Base-by-base conservation (phyloP, 1,284 basidiomycete genomes). In the Entoloma clypeatum region DNA sequence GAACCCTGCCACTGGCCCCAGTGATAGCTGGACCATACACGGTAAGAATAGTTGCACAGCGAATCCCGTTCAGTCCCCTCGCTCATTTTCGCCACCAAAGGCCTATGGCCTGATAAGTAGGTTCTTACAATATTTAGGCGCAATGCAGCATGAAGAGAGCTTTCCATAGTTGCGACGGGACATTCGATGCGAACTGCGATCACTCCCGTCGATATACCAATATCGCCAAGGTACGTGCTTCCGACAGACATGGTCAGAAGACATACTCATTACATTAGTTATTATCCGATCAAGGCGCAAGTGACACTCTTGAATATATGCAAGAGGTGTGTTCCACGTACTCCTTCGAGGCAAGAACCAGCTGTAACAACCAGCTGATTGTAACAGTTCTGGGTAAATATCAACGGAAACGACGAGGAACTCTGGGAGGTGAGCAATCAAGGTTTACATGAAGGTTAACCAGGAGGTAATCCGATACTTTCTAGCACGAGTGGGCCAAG, bases 21-120 rank as follows among this genome's bases (percentile, higher is more conserved):
- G 53, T 7, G 53, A 82, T 55, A 82, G 77, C 51, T 88, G 86
- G 84, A 85, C 83, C 0, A 83, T 87, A 48, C 84, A 86, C 41
- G 84, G 84, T 79, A 47, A 33, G 71, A 49, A 11, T n/a, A n/a
- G n/a, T n/a, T n/a, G n/a, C n/a, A 7, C 17, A 11, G 2, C 11
- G 5, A 6, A 18, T 23, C 13, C 8, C 44, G 14, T 4, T 21
- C 21, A n/a, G n/a, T n/a, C n/a, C n/a, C n/a, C 26, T 17, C 34
- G 29, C 39, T 33, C 21, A 37, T 41, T n/a, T n/a, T n/a, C n/a
- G n/a, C n/a, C n/a, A n/a, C 28, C 23, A 4, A 36, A 82, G 80
- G 81, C 36, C 64, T 86, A 32, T 86, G 83, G 84, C 79, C 79
- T 5, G 81, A 85, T 55, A 61, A 80, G 79, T 85, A 52, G 40